These are phyloP conservation scores for Schizochytrium sp. DNA, from an alignment of 108 stramenopile genomes.

Conservation along the genomic window DNA sequence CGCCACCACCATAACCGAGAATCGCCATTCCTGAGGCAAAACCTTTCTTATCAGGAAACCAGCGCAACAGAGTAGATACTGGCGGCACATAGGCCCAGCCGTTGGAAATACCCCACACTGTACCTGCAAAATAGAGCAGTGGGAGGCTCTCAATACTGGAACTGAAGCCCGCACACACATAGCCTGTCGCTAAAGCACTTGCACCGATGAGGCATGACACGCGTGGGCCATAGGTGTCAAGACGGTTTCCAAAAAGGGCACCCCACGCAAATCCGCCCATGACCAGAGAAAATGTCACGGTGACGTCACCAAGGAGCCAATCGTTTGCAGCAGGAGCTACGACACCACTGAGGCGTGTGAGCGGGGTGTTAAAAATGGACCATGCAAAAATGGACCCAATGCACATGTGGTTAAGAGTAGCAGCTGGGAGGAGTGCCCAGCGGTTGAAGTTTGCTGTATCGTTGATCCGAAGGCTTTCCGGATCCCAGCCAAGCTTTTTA, in stretches of 20 bases:
- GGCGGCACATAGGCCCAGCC: conserved; percentile 80
- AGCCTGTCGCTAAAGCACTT: conserved; percentile 71
- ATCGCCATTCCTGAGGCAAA: conserved; percentile 84
- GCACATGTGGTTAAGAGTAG: conserved; percentile 64
- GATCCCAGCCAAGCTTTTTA: conserved; percentile 58
- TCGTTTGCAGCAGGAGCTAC: conserved; percentile 72
- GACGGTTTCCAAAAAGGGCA: conserved; percentile 82
- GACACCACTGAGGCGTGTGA: conserved; percentile 71
- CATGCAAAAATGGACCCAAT: conserved; percentile 76
- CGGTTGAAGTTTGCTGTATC: conserved; percentile 2
- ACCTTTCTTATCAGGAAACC: conserved; percentile 88
- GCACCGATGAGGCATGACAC: conserved; percentile 71
- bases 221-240: conserved; percentile 76
- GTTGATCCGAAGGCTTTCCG: conserved; percentile 31
- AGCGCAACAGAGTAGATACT: conserved; percentile 82
- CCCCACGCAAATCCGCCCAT: conserved; percentile 61
- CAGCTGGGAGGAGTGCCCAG: conserved; percentile 32
- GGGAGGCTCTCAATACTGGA: conserved; percentile 80
- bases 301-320: conserved; percentile 65
- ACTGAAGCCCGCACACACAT: conserved; percentile 71
- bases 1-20: conserved; percentile 86
- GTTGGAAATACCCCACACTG: conserved; percentile 81
- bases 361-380: conserved; percentile 72
- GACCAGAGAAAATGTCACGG: conserved; percentile 82
- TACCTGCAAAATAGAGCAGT: conserved; percentile 84